Evolutionary conservation across 1,139 yeast genomes (phyloP), one percentile per base, ranked within the genome.

Genomic region (Blastobotrys petasosporus): DNA sequence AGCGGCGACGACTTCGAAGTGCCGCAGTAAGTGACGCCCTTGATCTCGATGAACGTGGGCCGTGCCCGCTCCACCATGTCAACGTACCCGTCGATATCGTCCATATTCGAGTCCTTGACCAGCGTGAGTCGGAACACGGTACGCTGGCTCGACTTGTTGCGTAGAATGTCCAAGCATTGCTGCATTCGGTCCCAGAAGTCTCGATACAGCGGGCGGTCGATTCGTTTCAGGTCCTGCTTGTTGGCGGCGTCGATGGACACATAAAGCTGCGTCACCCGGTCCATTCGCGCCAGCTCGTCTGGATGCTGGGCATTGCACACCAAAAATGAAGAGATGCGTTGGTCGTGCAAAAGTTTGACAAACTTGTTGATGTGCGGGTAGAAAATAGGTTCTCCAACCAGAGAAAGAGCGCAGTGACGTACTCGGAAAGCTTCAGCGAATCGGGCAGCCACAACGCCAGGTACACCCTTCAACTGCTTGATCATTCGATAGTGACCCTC

Each of bases 281-380:
- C 66, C 59, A 88, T 70, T 6, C 74, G 73, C 20, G 77, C 80
- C 53, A 88, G 71, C 52, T 87, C 83, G 50, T 82, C 90, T 1
- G 97, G 97, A 65, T 88, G 97, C 67, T 88, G 97, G 8, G 97
- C 97, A 63, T 88, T 88, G 68, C 97, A 88, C 12, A 88, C 97
- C 60, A 88, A 73, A 65, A 88, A 88, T 47, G 94, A 82, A 2
- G 95, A 84, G 42, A 88, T 88, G 41, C 76, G 82, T 59, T 79
- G 75, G 36, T 77, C 82, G 59, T 88, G 97, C 46, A 90, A 70
- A 80, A 88, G 76, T 5, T 74, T 77, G 35, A 87, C 79, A 60
- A 88, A 88, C 61, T 82, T 87, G 62, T 85, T 87, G 63, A 88
- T 88, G 59, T 88, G 80, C 1, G 96, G 97, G 62, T 88, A 87